Conservation (phyloP, 1,139 yeast genomes). For the Saccharomyces hybrid region DNA sequence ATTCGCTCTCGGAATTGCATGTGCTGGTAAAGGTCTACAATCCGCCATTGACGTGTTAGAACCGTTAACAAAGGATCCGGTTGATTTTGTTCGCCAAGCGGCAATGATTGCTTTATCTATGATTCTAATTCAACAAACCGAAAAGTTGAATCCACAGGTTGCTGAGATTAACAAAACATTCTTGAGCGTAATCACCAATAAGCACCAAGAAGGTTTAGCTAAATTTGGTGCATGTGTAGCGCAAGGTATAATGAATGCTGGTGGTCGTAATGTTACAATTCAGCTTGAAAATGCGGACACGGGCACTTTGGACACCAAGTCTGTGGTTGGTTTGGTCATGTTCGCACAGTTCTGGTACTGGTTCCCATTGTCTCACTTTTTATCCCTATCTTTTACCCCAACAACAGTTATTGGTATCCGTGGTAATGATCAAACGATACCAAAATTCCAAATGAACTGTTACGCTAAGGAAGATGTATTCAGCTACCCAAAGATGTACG, state of each 20-base stretch:
- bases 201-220: conserved; percentile 94
- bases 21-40: conserved; percentile 89
- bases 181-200: conserved; percentile 69
- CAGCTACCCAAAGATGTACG: conserved; percentile 85
- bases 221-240: conserved; percentile 96
- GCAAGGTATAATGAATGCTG: conserved; percentile 97
- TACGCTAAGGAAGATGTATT: conserved; percentile 74
- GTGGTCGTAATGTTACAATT: conserved; percentile 94
- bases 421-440: conserved; percentile 71
- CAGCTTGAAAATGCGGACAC: conserved; percentile 86
- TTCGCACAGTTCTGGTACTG: conserved; percentile 97
- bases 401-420: conserved; percentile 85
- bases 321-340: conserved; percentile 85
- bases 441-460: conserved; percentile 74
- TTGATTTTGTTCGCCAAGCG: conserved; percentile 97
- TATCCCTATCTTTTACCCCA: conserved; percentile 87
- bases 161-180: conserved; percentile 66
- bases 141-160: conserved; percentile 73
- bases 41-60: conserved; percentile 89
- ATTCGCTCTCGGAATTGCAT: conserved; percentile 90
- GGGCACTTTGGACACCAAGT: conserved; percentile 84
- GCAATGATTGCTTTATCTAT: conserved; percentile 89
- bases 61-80: conserved; percentile 88
- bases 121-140: conserved; percentile 92
- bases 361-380: conserved; percentile 94